Evolutionary conservation across 2,329 filamentous ascomycete genomes (phyloP), one percentile per base, ranked within the genome.

Genomic region (Mycosphaerella arachidis): DNA sequence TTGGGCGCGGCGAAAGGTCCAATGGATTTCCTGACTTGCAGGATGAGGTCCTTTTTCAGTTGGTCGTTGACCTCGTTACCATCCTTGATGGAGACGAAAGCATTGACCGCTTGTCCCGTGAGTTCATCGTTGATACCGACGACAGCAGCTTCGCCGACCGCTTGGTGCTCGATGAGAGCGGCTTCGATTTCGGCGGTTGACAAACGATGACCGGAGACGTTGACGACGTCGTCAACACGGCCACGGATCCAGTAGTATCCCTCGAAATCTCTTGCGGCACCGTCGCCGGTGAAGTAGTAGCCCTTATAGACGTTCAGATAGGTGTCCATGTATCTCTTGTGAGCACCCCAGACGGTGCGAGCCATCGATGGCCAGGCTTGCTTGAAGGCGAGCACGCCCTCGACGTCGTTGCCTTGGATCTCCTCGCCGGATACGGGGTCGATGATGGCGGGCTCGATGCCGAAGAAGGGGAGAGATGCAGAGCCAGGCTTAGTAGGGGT

Each of bases 201-300:
- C 64, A 99, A 83, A 75, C 94, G 89, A 78, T 99, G 94, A 30
- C 94, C 94, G 69, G 90, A 94, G 63, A 99, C 94, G 77, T 99
- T 99, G 76, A 99, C 93, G 48, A 99, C 94, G 71, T 99, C 94
- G 73, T 99, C 94, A 56, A 99, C 94, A 76, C 94, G 92, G 66
- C 94, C 94, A 64, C 94, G 91, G 75, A 99, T 99, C 94, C 94
- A 99, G 86, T 97, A 99, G 82, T 97, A 99, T 59, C 94, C 94
- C 71, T 99, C 94, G 77, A 96, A 90, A 75, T 99, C 94, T 73
- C 94, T 90, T 61, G 90, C 94, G 58, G 94, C 94, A 73, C 94
- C 94, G 73, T 99, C 94, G 60, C 91, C 91, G 16, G 91, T 94
- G 79, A 94, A 95, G 79, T 99, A 99, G 81, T 95, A 97, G 63